Percentiles rank a stretch among this genome's conserved stretches.
Evolutionary conservation across 495 filamentous ascomycete genomes (phyloP).

Genomic region (Amniculicola lignicola): DNA sequence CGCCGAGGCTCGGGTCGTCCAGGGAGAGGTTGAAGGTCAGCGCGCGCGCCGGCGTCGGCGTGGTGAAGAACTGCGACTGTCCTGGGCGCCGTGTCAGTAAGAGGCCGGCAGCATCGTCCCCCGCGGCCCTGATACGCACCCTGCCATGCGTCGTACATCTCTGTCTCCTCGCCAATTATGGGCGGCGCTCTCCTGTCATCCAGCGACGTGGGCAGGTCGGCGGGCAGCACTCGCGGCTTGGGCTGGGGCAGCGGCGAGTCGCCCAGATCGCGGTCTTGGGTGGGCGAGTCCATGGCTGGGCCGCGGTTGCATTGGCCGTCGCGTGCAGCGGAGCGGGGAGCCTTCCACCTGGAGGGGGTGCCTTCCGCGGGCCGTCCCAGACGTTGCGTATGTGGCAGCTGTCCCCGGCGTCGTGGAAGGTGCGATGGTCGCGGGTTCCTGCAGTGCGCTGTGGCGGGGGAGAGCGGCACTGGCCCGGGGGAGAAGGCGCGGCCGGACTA

Average conservation of each 20-base stretch:
- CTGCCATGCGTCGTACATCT: slow-evolving; percentile 99
- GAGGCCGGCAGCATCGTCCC: not conserved
- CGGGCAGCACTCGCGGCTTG: slow-evolving; percentile 61
- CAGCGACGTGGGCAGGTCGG: slow-evolving; percentile 84
- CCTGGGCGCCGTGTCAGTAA: slow-evolving; percentile 52
- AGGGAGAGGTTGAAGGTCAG: slow-evolving; percentile 80
- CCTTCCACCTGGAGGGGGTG: not conserved
- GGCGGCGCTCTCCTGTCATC: slow-evolving; percentile 76
- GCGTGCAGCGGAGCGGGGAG: not conserved
- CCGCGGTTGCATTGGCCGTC: slow-evolving; percentile 2
- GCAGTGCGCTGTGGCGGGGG: not conserved
- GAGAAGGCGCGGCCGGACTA: no score
- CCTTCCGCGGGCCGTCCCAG: not conserved
- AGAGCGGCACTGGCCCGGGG: no score
- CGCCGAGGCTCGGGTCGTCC: slow-evolving; percentile 67
- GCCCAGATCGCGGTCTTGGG: slow-evolving; percentile 28
- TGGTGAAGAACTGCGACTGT: slow-evolving; percentile 89
- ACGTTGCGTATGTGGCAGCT: no score
- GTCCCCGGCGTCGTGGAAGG: not conserved
- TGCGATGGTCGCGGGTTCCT: not conserved
- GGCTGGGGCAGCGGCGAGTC: no score
- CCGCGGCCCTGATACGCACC: slow-evolving; percentile 50
- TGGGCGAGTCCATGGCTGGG: slow-evolving; percentile 29
- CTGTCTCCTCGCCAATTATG: slow-evolving; percentile 64
- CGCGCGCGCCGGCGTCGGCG: slow-evolving; percentile 77